phyloP scores from a whole-genome alignment of 2,329 filamentous ascomycete species.

The Colletotrichum gloeosporioides region DNA sequence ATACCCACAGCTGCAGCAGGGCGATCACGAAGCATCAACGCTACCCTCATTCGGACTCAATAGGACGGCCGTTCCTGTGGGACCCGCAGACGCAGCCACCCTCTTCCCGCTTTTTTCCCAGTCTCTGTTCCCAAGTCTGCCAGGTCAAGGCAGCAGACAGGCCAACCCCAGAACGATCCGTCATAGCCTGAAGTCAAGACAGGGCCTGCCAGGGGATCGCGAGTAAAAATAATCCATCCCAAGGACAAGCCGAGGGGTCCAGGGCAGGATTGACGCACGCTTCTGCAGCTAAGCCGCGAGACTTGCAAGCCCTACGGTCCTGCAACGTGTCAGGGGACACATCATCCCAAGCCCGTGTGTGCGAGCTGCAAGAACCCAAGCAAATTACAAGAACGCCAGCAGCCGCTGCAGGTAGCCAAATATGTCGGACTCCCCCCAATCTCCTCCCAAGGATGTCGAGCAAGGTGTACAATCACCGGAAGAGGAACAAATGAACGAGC shows the following conservation, averaged over 20 bases:
- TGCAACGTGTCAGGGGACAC: conserved; percentile 69
- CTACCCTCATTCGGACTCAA: conserved; percentile 14
- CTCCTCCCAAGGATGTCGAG: conserved; percentile 94
- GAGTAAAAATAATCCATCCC: conserved; percentile 32
- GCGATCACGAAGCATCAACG: conserved; percentile 22
- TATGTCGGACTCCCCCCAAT: conserved; percentile 89
- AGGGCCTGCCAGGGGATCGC: conserved; percentile 35
- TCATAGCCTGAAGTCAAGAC: conserved; percentile 51
- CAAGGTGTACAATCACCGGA: conserved; percentile 90
- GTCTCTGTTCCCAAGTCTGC: conserved; percentile 27
- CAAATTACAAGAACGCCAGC: conserved; percentile 65
- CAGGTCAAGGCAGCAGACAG: conserved; percentile 31
- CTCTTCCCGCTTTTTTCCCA: conserved; percentile 29
- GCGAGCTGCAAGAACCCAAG: conserved; percentile 58
- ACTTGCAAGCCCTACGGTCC: conserved; percentile 58
- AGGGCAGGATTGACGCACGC: conserved; percentile 57
- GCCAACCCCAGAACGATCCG: conserved; percentile 29
- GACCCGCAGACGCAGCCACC: conserved; percentile 43
- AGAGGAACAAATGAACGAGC: conserved; percentile 94
- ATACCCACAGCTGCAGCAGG: conserved; percentile 23
- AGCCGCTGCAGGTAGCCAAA: conserved; percentile 75
- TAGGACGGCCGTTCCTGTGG: conserved; percentile 30
- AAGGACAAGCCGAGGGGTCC: conserved; percentile 10
- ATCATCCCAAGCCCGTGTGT: conserved; percentile 62
- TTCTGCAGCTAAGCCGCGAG: conserved; percentile 59